A percentile compares a stretch with the other conserved stretches of the same genome.
phyloP scores from a whole-genome alignment of 257 asterid species.

The Fraxinus anomala region DNA sequence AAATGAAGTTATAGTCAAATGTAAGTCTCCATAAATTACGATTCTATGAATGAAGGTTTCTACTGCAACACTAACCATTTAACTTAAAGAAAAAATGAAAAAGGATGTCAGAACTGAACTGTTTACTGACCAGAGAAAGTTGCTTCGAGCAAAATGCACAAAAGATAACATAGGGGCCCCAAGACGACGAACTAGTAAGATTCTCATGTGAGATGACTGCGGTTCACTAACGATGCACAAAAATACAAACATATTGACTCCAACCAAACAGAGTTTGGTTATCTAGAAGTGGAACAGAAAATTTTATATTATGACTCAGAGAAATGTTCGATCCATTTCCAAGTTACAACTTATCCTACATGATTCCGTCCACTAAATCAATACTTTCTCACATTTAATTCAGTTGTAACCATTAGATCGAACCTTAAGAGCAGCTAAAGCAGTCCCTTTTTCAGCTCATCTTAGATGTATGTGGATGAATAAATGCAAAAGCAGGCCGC shows the following conservation, averaged over 20 bases:
- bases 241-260: neutral
- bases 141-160: neutral
- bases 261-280: neutral
- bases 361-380: neutral
- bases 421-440: neutral
- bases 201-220: neutral
- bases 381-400: neutral
- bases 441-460: neutral
- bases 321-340: neutral
- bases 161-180: conserved; percentile 3
- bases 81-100: neutral
- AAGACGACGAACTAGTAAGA: neutral
- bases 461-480: neutral
- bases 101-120: neutral
- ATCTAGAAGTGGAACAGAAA: neutral
- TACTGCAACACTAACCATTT: neutral
- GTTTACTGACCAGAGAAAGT: neutral
- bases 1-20: neutral
- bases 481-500: neutral
- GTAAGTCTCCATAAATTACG: neutral
- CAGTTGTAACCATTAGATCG: neutral
- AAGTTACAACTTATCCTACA: neutral
- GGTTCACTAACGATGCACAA: neutral
- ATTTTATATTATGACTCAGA: neutral
- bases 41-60: neutral